These are phyloP conservation scores for Annona squamosa DNA, from an alignment of 164 flowering plant species.

Conservation along the genomic window DNA sequence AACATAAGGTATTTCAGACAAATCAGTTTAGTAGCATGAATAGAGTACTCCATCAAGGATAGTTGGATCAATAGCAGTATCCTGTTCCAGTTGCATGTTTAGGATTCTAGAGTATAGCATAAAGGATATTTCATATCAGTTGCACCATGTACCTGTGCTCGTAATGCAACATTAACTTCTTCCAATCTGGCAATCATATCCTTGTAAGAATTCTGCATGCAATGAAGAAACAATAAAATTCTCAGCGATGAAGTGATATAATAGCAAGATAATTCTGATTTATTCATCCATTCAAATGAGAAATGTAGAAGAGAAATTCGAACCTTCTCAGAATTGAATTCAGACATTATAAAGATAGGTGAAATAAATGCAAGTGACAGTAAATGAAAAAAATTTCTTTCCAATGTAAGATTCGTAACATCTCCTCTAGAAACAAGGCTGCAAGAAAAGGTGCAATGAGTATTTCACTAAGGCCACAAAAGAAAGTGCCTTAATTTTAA, in stretches of 20 bases:
- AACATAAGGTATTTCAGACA: not conserved
- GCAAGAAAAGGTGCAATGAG: no score
- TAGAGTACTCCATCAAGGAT: not conserved
- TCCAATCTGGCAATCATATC: conserved; percentile 39
- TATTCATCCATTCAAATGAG: not conserved
- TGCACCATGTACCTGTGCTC: conserved; percentile 37
- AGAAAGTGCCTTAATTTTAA: no score
- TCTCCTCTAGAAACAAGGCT: no score
- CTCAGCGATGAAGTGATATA: not conserved
- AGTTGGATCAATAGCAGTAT: no score
- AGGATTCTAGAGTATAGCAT: no score
- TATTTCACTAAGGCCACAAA: no score
- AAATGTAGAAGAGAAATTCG: not conserved
- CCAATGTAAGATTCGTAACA: no score
- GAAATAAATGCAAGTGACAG: no score
- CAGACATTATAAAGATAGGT: not conserved
- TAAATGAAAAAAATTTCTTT: no score
- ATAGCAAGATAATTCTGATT: not conserved
- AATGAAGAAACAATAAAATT: not conserved
- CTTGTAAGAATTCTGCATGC: conserved; percentile 37
- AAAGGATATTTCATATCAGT: no score
- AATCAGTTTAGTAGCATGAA: not conserved
- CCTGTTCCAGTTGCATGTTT: no score
- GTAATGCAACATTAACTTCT: conserved; percentile 35
- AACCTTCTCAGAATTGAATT: not conserved